Base-by-base conservation (phyloP, 441 rosid genomes). In the Populus trichocarpa region DNA sequence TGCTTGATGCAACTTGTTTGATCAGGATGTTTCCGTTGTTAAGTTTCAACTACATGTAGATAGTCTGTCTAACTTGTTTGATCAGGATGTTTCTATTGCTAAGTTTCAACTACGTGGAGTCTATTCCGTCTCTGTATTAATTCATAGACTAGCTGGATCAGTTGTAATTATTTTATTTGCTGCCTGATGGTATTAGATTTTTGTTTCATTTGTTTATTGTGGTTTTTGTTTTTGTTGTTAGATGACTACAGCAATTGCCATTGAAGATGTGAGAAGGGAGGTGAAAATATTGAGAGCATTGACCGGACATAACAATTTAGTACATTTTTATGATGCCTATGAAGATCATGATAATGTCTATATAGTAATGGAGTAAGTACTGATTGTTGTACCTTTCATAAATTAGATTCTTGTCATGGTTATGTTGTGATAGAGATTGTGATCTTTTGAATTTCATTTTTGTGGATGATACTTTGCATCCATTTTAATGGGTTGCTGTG, bases 211-310 rank as follows among this genome's bases (percentile, higher is more conserved):
- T 67, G 42, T 72, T 73, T 38, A 32, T 50, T 77, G 4, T 75
- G 71, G 38, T 78, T 79, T 67, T 77, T 25, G n/a, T 84, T 46
- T 14, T 38, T 38, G 42, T 38, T 38, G 42, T 38, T 46, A 94
- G 99, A 96, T 96, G 98, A 96, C 97, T 2, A 96, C 99, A 12
- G 97, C 97, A 32, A 96, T 96, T 85, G 93, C 99, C 8, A 91
- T 93, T 83, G 98, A 96, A 84, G 98, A 96, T 87, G 98, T 96
- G 73, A 88, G 99, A 84, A 93, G 98, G 88, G 99, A 96, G 89
- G 99, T 92, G 69, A 94, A 89, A 76, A 96, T 96, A 75, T 77
- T 96, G 82, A 87, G 93, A 83, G 97, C 98, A 72, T 87, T 96
- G 89, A 85, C 97, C 65, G 99, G 99, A 70, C 98, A 96, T 83